Percentiles rank a stretch among this genome's conserved stretches.
These are phyloP conservation scores for Lunularia cruciata DNA, from an alignment of 225 moss, liverwort and hornwort genomes.

Conservation along the genomic window DNA sequence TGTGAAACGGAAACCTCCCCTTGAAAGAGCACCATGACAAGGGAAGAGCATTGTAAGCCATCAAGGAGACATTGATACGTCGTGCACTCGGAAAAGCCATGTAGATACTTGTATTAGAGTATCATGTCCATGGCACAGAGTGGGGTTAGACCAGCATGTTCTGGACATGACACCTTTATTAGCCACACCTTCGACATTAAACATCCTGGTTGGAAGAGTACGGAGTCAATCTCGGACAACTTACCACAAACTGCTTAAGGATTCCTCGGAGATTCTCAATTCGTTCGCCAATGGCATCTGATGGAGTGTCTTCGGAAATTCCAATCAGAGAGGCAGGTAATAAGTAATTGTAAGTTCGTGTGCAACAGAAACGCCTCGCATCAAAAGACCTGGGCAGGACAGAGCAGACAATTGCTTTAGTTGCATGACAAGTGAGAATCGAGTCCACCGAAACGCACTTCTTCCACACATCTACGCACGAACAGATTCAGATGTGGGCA, in stretches of 20 bases:
- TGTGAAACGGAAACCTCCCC: constrained; percentile 93
- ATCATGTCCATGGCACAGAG: too few relatives aligned
- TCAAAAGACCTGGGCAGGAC: constrained; percentile 84
- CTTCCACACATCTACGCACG: too few relatives aligned
- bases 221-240: constrained; percentile 5
- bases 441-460: too few relatives aligned
- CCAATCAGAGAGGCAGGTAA: constrained; percentile 73
- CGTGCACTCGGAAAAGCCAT: neutral
- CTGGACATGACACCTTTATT: neutral
- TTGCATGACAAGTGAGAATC: too few relatives aligned
- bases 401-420: too few relatives aligned
- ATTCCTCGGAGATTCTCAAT: constrained; percentile 63
- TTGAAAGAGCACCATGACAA: constrained; percentile 26
- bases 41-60: too few relatives aligned
- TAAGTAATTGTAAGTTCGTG: constrained; percentile 83
- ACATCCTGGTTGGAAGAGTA: neutral
- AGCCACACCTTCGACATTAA: neutral
- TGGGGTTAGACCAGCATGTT: neutral
- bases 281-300: constrained; percentile 42
- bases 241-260: constrained; percentile 69
- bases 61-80: neutral
- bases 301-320: constrained; percentile 41
- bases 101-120: too few relatives aligned
- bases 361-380: constrained; percentile 81
- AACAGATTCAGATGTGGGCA: too few relatives aligned